Base-by-base conservation (phyloP, 2,329 filamentous ascomycete species). In the Fusarium dimerum region DNA sequence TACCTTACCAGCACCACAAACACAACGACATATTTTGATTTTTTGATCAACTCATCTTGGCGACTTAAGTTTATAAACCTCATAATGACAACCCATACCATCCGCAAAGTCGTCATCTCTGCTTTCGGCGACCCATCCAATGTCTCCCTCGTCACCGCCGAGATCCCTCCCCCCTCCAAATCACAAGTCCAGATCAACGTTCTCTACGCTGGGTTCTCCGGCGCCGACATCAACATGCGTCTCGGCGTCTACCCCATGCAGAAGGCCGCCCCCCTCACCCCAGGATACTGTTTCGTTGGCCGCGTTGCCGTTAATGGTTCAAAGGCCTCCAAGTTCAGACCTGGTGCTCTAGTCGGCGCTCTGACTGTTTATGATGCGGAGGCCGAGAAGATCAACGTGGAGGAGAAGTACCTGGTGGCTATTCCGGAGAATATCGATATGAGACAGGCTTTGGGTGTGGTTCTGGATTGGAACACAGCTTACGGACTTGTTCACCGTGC, bases 191-290 rank as follows among this genome's bases (percentile, higher is more conserved):
- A 77, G 46, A 68, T 79, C 51, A 71, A 73, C 45, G 73, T 78
- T 52, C 61, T 77, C 49, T 78, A 78, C 65, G 63, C 76, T 3
- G 74, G 75, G 45, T 79, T 81, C 66, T 70, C 71, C 2, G 78
- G 78, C 36, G 64, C 70, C 52, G 78, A 81, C 59, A 71, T 79
- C 62, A 73, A 74, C 55, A 80, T 80, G 78, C 74, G 78, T 18
- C 64, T 71, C 17, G 78, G 78, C 50, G 57, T 55, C n/a, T 80
- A 80, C 55, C 77, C 76, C 1, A 56, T 75, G 50, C 76, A 79
- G 56, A 72, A 61, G 47, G 65, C 68, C 11, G 73, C 77, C 1
- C 78, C 78, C 2, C 61, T 81, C 2, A 79, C 75, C 0, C 77
- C 78, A 0, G 78, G 78, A 43, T 81, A 80, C 66, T 75, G 68